Base-by-base conservation (phyloP, 805 yeast species). In the Wickerhamomyces canadensis region DNA sequence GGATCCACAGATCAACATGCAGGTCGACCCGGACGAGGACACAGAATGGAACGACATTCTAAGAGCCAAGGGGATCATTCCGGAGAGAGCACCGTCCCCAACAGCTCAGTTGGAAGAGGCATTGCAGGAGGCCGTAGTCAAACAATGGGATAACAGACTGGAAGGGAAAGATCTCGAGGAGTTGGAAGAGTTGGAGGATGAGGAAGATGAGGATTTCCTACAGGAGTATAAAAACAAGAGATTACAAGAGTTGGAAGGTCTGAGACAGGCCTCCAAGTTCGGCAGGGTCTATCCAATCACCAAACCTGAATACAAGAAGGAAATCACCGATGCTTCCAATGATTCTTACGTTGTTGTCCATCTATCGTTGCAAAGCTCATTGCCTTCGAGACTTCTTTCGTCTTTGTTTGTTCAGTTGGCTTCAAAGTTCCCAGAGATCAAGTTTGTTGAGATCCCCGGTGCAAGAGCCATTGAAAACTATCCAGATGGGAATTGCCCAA, bases 31-130 rank as follows among this genome's bases (percentile, higher is more conserved):
- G 25, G 76, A 75, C 44, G 99, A 93, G 61, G 99, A 93, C 58
- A 93, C 98, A 0, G 98, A 93, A 60, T 93, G 99, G 98, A 93
- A 93, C 57, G 99, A 93, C 60, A 88, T 93, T 47, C 70, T 93
- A 31, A 70, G 99, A 47, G 74, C 76, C 4, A 85, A 89, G 44
- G 98, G 98, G 18, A 78, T 93, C 38, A 86, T 93, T 34, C 98
- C 98, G 1, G 88, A 84, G 54, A 80, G 83, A 51, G 87, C 94
- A 19, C 88, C 89, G 18, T 85, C 94, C 16, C 95, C 96, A 9
- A 78, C 95, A 0, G 85, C 74, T 30, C 83, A 86, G 59, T 57
- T 93, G 33, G 98, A 93, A 56, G 89, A 82, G 49, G 95, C 94
- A 3, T 60, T 89, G 31, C 88, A 83, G 22, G 94, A 85, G 37